Percentiles rank a stretch among this genome's conserved stretches.
Conservation (phyloP, 2,329 filamentous ascomycete genomes). For the Penicillium sp. region DNA sequence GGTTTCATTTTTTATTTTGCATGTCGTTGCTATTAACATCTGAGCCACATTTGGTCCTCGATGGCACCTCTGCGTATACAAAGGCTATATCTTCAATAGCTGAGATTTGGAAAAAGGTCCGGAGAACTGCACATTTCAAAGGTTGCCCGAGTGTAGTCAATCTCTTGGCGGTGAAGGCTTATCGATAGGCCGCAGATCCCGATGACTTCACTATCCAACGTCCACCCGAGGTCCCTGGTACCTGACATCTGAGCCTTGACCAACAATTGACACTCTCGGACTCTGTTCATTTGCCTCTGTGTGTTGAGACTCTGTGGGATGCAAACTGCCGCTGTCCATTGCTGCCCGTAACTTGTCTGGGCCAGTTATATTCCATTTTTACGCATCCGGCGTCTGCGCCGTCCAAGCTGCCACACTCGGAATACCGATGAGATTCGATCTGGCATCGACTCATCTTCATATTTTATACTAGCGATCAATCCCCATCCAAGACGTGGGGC, state of each 20-base stretch:
- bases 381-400: constrained; percentile 8
- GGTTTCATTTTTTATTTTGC: too few relatives aligned
- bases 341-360: background rate
- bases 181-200: background rate
- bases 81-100: too few relatives aligned
- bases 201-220: background rate
- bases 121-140: constrained; percentile 14
- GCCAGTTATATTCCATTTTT: constrained; percentile 2
- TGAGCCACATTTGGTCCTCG: too few relatives aligned
- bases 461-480: background rate
- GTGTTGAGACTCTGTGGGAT: background rate
- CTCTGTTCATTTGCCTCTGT: background rate
- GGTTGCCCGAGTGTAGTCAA: too few relatives aligned
- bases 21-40: too few relatives aligned
- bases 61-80: too few relatives aligned
- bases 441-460: constrained; percentile 9
- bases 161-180: background rate
- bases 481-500: background rate
- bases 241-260: background rate
- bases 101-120: too few relatives aligned
- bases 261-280: background rate
- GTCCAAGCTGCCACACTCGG: background rate
- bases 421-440: constrained; percentile 10
- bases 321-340: background rate
- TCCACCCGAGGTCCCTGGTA: background rate